A percentile compares a stretch with the other conserved stretches of the same genome.
These are phyloP conservation scores for Scleroderma citrinum DNA, from an alignment of 768 basidiomycete genomes.

Conservation along the genomic window DNA sequence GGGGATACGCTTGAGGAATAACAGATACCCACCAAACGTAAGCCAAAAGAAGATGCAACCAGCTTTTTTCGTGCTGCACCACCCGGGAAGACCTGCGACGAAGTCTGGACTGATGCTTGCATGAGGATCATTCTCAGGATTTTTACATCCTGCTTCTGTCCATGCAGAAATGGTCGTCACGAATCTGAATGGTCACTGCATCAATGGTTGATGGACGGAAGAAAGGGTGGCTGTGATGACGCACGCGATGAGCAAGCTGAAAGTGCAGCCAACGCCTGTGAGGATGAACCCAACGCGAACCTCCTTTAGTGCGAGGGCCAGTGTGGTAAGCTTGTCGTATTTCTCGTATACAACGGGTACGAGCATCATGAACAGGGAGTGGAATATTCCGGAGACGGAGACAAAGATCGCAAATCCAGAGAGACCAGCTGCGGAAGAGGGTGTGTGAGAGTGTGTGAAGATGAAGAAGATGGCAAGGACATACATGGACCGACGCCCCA, in stretches of 20 bases:
- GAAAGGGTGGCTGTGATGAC: constrained; percentile 27
- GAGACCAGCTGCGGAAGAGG: constrained; percentile 60
- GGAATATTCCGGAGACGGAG: constrained; percentile 62
- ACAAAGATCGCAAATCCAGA: constrained; percentile 83
- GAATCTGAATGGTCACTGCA: constrained; percentile 41
- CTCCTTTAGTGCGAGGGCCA: constrained; percentile 79
- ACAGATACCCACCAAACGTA: constrained; percentile 53
- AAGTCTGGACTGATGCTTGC: constrained; percentile 62
- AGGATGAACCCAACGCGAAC: constrained; percentile 82
- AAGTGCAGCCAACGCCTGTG: constrained; percentile 57
- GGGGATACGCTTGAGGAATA: not conserved
- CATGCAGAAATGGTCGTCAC: constrained; percentile 78
- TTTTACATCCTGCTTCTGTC: constrained; percentile 87
- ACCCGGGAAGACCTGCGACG: constrained; percentile 61
- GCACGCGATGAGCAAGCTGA: constrained; percentile 73
- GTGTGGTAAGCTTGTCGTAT: constrained; percentile 71
- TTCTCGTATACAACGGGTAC: constrained; percentile 81
- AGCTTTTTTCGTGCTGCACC: constrained; percentile 93
- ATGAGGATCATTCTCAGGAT: constrained; percentile 76
- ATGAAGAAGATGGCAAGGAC: constrained; percentile 26
- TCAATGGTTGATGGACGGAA: constrained; percentile 12
- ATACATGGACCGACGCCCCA: constrained; percentile 82
- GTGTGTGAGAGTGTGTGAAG: constrained; percentile 11
- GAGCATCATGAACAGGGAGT: constrained; percentile 67
- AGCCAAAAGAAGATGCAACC: constrained; percentile 89